Evolutionary conservation across 208 protist genomes (phyloP).

Genomic region (Acanthamoeba polyphaga): DNA sequence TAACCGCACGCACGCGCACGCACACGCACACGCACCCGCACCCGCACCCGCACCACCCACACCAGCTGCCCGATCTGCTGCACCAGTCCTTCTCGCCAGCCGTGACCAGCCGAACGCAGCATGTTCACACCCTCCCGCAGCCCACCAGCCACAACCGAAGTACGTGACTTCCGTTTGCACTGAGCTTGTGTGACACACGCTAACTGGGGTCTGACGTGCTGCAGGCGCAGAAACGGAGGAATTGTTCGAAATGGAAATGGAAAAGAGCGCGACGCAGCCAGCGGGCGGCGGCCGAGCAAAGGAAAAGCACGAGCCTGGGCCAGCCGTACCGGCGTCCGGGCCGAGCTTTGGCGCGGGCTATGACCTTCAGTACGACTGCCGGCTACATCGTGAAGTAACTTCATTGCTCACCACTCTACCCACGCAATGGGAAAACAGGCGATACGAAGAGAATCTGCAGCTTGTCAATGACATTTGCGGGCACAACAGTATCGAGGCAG

Average conservation of each 20-base stretch:
- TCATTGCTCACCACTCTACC: background rate
- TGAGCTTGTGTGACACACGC: too few species aligned
- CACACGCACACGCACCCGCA: too few species aligned
- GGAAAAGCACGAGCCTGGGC: background rate
- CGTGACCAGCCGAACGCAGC: background rate
- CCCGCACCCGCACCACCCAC: background rate
- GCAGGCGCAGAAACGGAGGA: background rate
- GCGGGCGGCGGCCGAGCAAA: background rate
- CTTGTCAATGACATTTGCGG: constrained; percentile 51
- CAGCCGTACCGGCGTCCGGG: background rate
- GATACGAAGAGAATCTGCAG: constrained; percentile 61
- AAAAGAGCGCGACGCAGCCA: background rate
- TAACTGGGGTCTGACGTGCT: background rate
- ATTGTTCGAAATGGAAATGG: constrained; percentile 23
- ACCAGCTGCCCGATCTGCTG: constrained; percentile 16
- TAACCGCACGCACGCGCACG: background rate
- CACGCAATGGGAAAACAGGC: background rate
- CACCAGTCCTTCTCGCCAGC: constrained; percentile 38
- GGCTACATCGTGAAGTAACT: background rate
- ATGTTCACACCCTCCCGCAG: background rate
- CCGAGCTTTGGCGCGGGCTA: background rate
- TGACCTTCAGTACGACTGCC: background rate
- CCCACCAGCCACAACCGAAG: background rate
- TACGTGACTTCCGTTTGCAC: background rate
- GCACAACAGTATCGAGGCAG: constrained; percentile 16